A percentile compares a stretch with the other conserved stretches of the same genome.
Evolutionary conservation across 1,139 yeast species (phyloP).

Genomic region (Magnusiomyces starmeri): DNA sequence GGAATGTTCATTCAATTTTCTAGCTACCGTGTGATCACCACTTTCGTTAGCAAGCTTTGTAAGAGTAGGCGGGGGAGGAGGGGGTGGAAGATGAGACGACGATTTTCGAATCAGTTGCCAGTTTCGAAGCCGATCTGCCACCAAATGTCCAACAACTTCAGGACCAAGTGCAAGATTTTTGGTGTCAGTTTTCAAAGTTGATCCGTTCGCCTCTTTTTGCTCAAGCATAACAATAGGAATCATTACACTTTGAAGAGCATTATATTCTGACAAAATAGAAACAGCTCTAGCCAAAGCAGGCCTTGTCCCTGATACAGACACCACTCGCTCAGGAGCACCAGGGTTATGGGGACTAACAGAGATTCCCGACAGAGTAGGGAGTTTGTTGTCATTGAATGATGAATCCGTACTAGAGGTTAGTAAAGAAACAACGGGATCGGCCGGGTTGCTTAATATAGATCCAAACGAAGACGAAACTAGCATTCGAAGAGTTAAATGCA

Average conservation of each 20-base stretch:
- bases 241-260: not conserved
- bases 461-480: slow-evolving; percentile 1
- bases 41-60: too few species aligned
- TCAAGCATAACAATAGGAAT: not conserved
- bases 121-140: too few species aligned
- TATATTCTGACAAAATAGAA: not conserved
- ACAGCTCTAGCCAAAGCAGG: not conserved
- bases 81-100: too few species aligned
- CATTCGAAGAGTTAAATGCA: not conserved
- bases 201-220: not conserved
- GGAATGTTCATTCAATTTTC: not conserved
- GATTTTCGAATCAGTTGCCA: too few species aligned
- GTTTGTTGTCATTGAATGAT: not conserved
- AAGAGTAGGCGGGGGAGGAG: too few species aligned
- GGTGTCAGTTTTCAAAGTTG: too few species aligned
- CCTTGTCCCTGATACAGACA: slow-evolving; percentile 1
- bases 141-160: too few species aligned
- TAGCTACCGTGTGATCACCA: not conserved
- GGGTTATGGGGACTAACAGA: slow-evolving; percentile 1
- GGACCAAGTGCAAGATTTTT: too few species aligned
- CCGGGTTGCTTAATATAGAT: not conserved
- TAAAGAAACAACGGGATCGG: not conserved
- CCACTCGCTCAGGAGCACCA: slow-evolving; percentile 2
- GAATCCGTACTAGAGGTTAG: not conserved
- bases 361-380: not conserved